Evolutionary conservation across 257 asterid species (phyloP).

Genomic region (Solanum clarkiae): DNA sequence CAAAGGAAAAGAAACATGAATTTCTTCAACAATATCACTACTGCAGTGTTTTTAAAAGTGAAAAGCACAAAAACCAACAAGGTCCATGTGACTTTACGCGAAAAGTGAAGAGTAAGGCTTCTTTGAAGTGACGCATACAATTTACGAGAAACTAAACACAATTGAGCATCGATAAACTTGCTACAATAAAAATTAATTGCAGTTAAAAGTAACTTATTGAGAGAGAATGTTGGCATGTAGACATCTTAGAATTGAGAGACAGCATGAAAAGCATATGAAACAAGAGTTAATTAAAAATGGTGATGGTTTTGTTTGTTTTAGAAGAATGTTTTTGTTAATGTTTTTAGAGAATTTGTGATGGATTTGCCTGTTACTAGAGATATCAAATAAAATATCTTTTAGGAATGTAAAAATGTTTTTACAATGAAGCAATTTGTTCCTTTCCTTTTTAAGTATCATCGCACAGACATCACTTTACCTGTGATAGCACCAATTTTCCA

Average conservation of each 20-base stretch:
- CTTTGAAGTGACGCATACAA: not conserved
- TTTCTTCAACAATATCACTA: not conserved
- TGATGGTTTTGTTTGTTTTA: not conserved
- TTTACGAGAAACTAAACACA: not conserved
- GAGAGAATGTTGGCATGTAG: not conserved
- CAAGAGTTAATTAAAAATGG: not conserved
- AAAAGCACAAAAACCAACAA: not conserved
- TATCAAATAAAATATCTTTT: not conserved
- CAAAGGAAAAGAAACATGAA: not conserved
- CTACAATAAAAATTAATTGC: not conserved
- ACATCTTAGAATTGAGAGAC: not conserved
- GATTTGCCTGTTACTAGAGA: not conserved
- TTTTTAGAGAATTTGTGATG: not conserved
- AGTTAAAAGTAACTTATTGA: not conserved
- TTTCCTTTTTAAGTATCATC: not conserved
- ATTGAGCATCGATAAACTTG: not conserved
- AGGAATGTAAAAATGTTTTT: not conserved
- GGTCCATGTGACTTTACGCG: not conserved
- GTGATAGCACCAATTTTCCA: constrained; percentile 99
- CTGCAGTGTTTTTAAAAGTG: not conserved
- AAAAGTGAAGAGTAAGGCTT: not conserved
- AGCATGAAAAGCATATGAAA: not conserved
- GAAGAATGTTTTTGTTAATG: not conserved
- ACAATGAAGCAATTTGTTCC: not conserved
- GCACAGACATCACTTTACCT: constrained; percentile 29